Base-by-base conservation (phyloP, 352 stramenopile genomes). In the Pythium oligandrum region DNA sequence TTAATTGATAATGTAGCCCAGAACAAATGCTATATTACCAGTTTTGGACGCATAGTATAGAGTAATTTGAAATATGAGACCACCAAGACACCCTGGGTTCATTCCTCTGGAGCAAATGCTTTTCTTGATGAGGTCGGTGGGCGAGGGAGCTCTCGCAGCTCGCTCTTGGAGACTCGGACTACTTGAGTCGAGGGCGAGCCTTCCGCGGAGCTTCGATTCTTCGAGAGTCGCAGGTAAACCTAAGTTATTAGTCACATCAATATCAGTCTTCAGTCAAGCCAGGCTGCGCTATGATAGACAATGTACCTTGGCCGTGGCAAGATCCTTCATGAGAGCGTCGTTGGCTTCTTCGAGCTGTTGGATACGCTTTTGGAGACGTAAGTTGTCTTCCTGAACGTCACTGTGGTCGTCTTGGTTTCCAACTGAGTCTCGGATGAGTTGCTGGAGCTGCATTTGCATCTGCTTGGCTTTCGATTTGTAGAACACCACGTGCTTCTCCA, bases 381-480 rank as follows among this genome's bases (percentile, higher is more conserved):
- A 10, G 2, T 47, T 51, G 8, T 71, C 59, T 4, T 61, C 58
- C 0, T 70, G 40, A 4, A 63, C 48, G 12, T 65, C 57, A 4
- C 71, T 54, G 4, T 61, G 58, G 44, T 77, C 62, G 32, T 50
- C 39, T 12, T 62, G 47, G 44, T 73, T 83, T 50, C 59, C 73
- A 31, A 55, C 47, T 31, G 76, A 88, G 40, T 79, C 72, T 0
- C 77, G 75, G 48, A 93, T 88, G 11, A 90, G 68, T 61, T 90
- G 78, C 63, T 88, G 78, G 10, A 93, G 55, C 61, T 93, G 83
- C n/a, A 62, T 53, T 48, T 93, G 83, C 74, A 90, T 86, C 55
- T 93, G 81, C 56, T 93, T 90, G 34, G 81, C 78, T 50, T 93
- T 93, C 12, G 78, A 76, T 53, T 93, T 91, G 78, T 90, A 93